These are phyloP conservation scores for Claviceps sp. DNA, from an alignment of 2,329 filamentous ascomycete genomes.

Conservation along the genomic window DNA sequence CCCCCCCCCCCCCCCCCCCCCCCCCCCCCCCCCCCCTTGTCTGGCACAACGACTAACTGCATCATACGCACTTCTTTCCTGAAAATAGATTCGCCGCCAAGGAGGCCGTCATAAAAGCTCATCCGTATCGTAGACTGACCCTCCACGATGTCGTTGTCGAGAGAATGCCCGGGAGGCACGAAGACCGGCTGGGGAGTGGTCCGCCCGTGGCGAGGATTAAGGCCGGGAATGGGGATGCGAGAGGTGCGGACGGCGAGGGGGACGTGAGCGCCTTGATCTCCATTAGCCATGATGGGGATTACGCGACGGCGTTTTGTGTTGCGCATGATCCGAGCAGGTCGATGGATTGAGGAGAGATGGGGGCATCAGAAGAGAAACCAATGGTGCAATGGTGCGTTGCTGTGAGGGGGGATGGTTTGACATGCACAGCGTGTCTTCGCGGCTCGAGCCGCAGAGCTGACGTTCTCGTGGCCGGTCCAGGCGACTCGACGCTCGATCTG, in stretches of 20 bases:
- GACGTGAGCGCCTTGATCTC: slow-evolving; percentile 53
- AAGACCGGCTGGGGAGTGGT: slow-evolving; percentile 23
- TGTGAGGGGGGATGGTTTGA: too few relatives aligned
- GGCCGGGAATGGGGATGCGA: slow-evolving; percentile 5
- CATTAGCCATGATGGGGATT: slow-evolving; percentile 80
- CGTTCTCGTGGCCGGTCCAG: slow-evolving; percentile 25
- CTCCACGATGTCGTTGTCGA: slow-evolving; percentile 48
- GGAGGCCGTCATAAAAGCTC: slow-evolving; percentile 62
- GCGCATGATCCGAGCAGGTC: slow-evolving; percentile 19
- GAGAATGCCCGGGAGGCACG: slow-evolving; percentile 11
- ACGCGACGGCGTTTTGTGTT: slow-evolving; percentile 58
- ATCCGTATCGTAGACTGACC: slow-evolving; percentile 41
- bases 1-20: too few relatives aligned
- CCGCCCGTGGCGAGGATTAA: slow-evolving; percentile 32
- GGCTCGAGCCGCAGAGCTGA: background rate
- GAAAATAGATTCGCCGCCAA: slow-evolving; percentile 53
- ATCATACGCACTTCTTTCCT: background rate
- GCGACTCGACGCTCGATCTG: slow-evolving; percentile 27
- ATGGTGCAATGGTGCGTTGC: too few relatives aligned
- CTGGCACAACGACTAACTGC: too few relatives aligned
- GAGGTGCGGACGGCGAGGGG: slow-evolving; percentile 8
- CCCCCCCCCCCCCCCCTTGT: too few relatives aligned
- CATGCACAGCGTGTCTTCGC: too few relatives aligned
- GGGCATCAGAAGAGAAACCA: background rate
- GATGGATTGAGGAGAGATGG: background rate